Evolutionary conservation across 2,329 filamentous ascomycete species (phyloP).

Genomic region (Thelonectria olida): DNA sequence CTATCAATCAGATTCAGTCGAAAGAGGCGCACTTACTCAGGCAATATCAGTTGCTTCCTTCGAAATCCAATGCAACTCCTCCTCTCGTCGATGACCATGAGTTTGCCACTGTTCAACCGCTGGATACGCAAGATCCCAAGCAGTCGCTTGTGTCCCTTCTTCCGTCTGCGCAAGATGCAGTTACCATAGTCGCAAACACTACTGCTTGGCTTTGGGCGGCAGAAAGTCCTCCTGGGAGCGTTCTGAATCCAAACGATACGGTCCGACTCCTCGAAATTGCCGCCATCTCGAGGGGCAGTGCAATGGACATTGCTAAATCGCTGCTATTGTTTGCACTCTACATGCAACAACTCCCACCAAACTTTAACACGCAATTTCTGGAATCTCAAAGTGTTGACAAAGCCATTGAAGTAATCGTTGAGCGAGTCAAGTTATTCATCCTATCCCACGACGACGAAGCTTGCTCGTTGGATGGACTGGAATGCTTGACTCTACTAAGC

Average conservation of each 20-base stretch:
- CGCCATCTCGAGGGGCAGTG: slow-evolving; percentile 17
- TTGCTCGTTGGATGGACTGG: slow-evolving; percentile 17
- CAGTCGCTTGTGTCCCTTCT: slow-evolving; percentile 24
- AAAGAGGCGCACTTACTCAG: background rate
- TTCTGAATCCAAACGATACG: slow-evolving; percentile 12
- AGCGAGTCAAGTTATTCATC: slow-evolving; percentile 16
- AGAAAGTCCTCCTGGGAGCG: slow-evolving; percentile 17
- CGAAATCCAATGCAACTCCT: background rate
- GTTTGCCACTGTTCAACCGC: background rate
- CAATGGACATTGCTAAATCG: slow-evolving; percentile 22
- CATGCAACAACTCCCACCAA: slow-evolving; percentile 22
- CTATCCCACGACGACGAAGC: slow-evolving; percentile 16
- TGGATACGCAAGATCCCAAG: slow-evolving; percentile 6
- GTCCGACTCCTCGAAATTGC: slow-evolving; percentile 12
- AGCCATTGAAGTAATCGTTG: slow-evolving; percentile 10
- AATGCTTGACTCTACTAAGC: slow-evolving; percentile 20
- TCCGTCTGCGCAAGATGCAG: slow-evolving; percentile 24
- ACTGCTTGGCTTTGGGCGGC: slow-evolving; percentile 27
- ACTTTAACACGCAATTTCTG: slow-evolving; percentile 11
- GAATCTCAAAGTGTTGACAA: slow-evolving; percentile 12
- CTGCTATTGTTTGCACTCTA: slow-evolving; percentile 20
- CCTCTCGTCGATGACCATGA: background rate
- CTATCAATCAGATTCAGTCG: no score
- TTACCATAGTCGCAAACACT: slow-evolving; percentile 22
- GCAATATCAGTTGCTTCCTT: slow-evolving; percentile 9